Conservation (phyloP, 768 basidiomycete species). For the Boletus rufocinnamomeus region DNA sequence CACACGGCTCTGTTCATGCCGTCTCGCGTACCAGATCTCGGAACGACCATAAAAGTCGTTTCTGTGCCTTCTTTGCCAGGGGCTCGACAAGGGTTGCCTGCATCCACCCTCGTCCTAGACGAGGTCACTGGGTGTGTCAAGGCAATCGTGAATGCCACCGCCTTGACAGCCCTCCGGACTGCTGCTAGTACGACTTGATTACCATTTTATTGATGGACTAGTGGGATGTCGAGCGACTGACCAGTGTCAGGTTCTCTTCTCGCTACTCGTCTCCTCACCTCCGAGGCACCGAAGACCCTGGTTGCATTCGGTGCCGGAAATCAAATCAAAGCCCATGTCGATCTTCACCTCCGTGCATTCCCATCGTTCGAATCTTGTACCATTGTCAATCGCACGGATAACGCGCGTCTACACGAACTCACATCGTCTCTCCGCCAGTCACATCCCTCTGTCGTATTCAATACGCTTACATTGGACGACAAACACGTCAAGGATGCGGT, state of each 20-base stretch:
- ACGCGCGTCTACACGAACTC: conserved; percentile 49
- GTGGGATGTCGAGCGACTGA: background rate
- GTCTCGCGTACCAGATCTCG: conserved; percentile 52
- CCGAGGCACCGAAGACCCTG: conserved; percentile 43
- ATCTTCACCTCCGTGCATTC: conserved; percentile 60
- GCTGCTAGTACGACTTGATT: conserved; percentile 60
- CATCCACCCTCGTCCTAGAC: conserved; percentile 74
- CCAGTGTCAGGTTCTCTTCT: conserved; percentile 60
- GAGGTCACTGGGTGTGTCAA: conserved; percentile 67
- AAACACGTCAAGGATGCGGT: conserved; percentile 15
- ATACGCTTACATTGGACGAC: conserved; percentile 12
- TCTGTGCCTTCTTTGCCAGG: conserved; percentile 56
- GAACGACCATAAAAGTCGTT: conserved; percentile 80
- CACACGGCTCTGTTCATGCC: conserved; percentile 86
- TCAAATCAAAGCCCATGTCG: conserved; percentile 66
- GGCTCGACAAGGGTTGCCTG: conserved; percentile 64
- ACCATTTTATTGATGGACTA: background rate
- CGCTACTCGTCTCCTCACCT: conserved; percentile 56
- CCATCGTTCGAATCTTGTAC: conserved; percentile 52
- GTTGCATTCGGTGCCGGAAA: conserved; percentile 75
- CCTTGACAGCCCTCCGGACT: conserved; percentile 78
- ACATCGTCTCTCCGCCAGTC: conserved; percentile 27
- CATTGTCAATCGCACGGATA: conserved; percentile 64
- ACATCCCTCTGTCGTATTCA: conserved; percentile 30
- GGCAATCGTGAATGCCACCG: conserved; percentile 76